phyloP scores from a whole-genome alignment of 768 basidiomycete species.

The Thelephora aurantiotincta region DNA sequence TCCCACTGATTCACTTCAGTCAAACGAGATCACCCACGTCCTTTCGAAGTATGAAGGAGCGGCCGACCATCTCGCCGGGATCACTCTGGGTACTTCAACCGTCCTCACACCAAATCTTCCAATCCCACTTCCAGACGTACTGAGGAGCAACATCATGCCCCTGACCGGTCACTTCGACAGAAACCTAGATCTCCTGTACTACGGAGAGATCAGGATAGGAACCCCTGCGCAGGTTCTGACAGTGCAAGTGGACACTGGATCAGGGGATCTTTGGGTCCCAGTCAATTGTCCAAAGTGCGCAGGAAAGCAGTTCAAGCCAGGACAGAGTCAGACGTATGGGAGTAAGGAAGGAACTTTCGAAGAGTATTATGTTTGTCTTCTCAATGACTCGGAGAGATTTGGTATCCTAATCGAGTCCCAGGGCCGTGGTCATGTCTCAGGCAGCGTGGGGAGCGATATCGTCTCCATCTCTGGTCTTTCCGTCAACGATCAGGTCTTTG shows the following conservation, averaged over 20 bases:
- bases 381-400: background rate
- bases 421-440: slow-evolving; percentile 42
- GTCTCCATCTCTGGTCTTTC: slow-evolving; percentile 32
- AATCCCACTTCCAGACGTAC: background rate
- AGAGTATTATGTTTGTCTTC: background rate
- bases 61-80: slow-evolving; percentile 14
- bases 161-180: slow-evolving; percentile 27
- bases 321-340: slow-evolving; percentile 27
- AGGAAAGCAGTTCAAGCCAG: slow-evolving; percentile 23
- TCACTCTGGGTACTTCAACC: slow-evolving; percentile 15
- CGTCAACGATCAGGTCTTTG: slow-evolving; percentile 39
- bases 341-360: slow-evolving; percentile 9
- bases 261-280: slow-evolving; percentile 50
- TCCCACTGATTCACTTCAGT: slow-evolving; percentile 8
- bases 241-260: slow-evolving; percentile 58
- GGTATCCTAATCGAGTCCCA: slow-evolving; percentile 4
- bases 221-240: slow-evolving; percentile 36
- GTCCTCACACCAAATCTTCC: slow-evolving; percentile 2
- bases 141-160: slow-evolving; percentile 8
- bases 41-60: slow-evolving; percentile 19
- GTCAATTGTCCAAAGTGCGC: slow-evolving; percentile 24
- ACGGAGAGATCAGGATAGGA: slow-evolving; percentile 34
- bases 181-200: slow-evolving; percentile 32
- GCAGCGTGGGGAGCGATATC: slow-evolving; percentile 33
- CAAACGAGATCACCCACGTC: slow-evolving; percentile 14